Percentiles rank a stretch among this genome's conserved stretches.
Conservation (phyloP, 2,329 filamentous ascomycete genomes). For the Trematosphaeria pertusa region DNA sequence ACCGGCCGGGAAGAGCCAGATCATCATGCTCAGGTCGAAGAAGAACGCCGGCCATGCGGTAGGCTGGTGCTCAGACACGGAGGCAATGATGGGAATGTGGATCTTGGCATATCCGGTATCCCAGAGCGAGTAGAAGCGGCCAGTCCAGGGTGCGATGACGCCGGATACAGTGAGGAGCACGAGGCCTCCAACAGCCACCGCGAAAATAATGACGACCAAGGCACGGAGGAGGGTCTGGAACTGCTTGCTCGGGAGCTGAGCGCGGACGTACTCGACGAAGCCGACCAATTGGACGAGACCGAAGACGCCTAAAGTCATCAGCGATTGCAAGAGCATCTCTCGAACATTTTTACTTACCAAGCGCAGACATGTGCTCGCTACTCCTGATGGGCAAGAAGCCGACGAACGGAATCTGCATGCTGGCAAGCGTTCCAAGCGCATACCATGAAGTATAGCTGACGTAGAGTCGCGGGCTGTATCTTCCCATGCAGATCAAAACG, state of each 20-base stretch:
- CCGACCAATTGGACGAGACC: slow-evolving; percentile 92
- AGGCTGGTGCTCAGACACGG: slow-evolving; percentile 98
- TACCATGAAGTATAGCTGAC: slow-evolving; percentile 99
- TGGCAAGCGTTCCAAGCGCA: slow-evolving; percentile 90
- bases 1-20: slow-evolving; percentile 98
- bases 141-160: slow-evolving; percentile 95
- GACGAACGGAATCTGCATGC: slow-evolving; percentile 99
- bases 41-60: slow-evolving; percentile 99
- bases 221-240: slow-evolving; percentile 89
- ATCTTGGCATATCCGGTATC: slow-evolving; percentile 99
- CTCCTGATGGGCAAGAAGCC: slow-evolving; percentile 96
- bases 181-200: slow-evolving; percentile 76
- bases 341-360: slow-evolving; percentile 66
- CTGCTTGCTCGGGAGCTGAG: slow-evolving; percentile 88
- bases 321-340: slow-evolving; percentile 26
- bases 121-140: slow-evolving; percentile 99
- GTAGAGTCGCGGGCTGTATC: slow-evolving; percentile 92
- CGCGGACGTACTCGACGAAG: slow-evolving; percentile 88
- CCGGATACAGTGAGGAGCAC: slow-evolving; percentile 83
- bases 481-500: slow-evolving; percentile 93
- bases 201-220: slow-evolving; percentile 76
- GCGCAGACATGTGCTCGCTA: slow-evolving; percentile 97
- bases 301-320: slow-evolving; percentile 74
- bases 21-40: slow-evolving; percentile 96
- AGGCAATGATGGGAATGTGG: slow-evolving; percentile 98